Conservation (phyloP, 345 rosid species). For the Iberis pinnata region DNA sequence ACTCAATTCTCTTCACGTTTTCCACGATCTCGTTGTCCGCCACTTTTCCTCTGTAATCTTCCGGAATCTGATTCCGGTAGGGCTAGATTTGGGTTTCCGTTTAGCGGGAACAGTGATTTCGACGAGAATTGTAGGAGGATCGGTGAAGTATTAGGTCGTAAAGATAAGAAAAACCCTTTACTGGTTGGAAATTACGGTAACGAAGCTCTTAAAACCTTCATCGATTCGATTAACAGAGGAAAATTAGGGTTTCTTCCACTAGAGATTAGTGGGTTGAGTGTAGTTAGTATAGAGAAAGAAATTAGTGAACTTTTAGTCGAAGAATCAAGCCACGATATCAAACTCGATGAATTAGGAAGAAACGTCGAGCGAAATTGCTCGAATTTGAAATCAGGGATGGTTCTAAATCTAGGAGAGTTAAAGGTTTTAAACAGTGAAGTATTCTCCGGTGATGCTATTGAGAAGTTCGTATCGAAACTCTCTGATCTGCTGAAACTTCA, state of each 20-base stretch:
- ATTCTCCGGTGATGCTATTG: conserved; percentile 11
- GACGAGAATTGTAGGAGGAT: conserved; percentile 46
- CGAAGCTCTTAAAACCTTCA: conserved; percentile 40
- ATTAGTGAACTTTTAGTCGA: conserved; percentile 28
- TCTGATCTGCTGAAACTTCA: conserved; percentile 35
- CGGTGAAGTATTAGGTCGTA: conserved; percentile 34
- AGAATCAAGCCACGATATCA: conserved; percentile 14
- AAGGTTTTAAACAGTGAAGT: conserved; percentile 29
- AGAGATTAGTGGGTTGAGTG: conserved; percentile 37
- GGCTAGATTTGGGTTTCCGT: conserved; percentile 33
- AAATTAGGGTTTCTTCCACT: conserved; percentile 34
- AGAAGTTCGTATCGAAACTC: conserved; percentile 35
- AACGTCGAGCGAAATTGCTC: conserved; percentile 21
- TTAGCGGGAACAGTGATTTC: conserved; percentile 18
- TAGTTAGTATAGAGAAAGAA: conserved; percentile 40
- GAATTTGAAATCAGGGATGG: conserved; percentile 34
- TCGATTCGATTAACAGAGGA: conserved; percentile 30
- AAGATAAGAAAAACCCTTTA: conserved; percentile 39
- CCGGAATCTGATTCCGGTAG: conserved; percentile 36
- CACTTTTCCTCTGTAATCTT: conserved; percentile 41
- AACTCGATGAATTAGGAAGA: conserved; percentile 33
- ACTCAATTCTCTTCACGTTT: conserved; percentile 29
- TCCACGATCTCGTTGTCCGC: conserved; percentile 35
- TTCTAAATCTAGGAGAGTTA: conserved; percentile 51
- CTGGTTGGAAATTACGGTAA: conserved; percentile 47